These are phyloP conservation scores for Helotiales sp. DNA, from an alignment of 2,329 filamentous ascomycete species.

Conservation along the genomic window DNA sequence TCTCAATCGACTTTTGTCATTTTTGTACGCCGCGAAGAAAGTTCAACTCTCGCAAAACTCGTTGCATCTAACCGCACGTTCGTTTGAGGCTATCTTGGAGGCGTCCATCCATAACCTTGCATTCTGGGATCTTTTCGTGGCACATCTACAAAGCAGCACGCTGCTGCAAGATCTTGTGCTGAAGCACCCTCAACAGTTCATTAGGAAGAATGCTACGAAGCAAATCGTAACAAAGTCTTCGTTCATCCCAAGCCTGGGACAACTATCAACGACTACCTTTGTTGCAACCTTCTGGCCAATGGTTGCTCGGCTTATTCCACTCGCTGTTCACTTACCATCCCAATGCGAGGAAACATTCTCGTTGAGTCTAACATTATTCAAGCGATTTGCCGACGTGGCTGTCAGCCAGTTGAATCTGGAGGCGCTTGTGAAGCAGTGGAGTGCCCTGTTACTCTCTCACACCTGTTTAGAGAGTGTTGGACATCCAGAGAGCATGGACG, in stretches of 20 bases:
- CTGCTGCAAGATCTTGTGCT: slow-evolving; percentile 51
- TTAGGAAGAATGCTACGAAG: slow-evolving; percentile 42
- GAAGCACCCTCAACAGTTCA: slow-evolving; percentile 46
- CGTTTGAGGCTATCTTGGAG: slow-evolving; percentile 55
- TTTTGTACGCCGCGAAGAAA: slow-evolving; percentile 38
- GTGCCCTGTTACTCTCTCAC: slow-evolving; percentile 46
- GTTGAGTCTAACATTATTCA: slow-evolving; percentile 49
- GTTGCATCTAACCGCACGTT: slow-evolving; percentile 47
- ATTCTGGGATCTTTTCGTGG: slow-evolving; percentile 52
- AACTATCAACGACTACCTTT: slow-evolving; percentile 47
- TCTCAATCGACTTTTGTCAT: slow-evolving; percentile 41
- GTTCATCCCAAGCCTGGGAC: slow-evolving; percentile 38
- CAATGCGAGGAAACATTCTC: slow-evolving; percentile 45
- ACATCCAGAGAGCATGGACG: slow-evolving; percentile 42
- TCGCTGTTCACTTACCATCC: slow-evolving; percentile 30
- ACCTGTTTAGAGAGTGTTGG: slow-evolving; percentile 48
- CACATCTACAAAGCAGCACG: slow-evolving; percentile 44
- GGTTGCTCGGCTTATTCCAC: slow-evolving; percentile 36
- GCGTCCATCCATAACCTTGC: slow-evolving; percentile 51
- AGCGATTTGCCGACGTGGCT: slow-evolving; percentile 45
- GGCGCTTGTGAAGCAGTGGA: slow-evolving; percentile 40
- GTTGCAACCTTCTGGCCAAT: slow-evolving; percentile 55
- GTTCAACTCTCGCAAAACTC: slow-evolving; percentile 35
- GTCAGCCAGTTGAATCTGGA: slow-evolving; percentile 34
- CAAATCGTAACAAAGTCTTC: slow-evolving; percentile 41